These are phyloP conservation scores for Pulveroboletus sp. DNA, from an alignment of 1,284 basidiomycete species.

Conservation along the genomic window DNA sequence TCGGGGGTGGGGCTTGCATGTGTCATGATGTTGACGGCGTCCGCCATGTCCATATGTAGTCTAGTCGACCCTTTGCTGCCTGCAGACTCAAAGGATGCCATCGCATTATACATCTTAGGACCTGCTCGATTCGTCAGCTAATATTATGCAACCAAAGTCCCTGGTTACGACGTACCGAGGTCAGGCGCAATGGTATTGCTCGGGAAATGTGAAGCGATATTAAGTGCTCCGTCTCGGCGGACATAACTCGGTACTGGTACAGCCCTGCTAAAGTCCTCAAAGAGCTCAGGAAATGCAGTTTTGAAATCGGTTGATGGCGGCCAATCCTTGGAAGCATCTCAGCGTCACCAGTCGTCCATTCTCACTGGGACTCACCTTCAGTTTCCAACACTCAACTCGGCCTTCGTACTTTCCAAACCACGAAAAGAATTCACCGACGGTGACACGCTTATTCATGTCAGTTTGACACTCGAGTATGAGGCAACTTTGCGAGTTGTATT, in stretches of 20 bases:
- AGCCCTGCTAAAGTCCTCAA: conserved; percentile 79
- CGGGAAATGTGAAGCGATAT: conserved; percentile 88
- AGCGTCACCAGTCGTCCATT: background rate
- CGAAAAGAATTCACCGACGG: conserved; percentile 79
- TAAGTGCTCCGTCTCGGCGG: conserved; percentile 83
- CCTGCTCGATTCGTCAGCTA: conserved; percentile 48
- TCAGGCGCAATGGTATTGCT: conserved; percentile 83
- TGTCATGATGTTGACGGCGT: conserved; percentile 92
- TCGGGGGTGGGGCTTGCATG: conserved; percentile 64
- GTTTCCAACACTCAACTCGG: conserved; percentile 67
- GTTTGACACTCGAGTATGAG: conserved; percentile 81
- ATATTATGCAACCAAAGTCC: background rate
- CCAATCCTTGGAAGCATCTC: conserved; percentile 72
- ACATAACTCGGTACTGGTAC: conserved; percentile 90
- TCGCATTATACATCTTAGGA: conserved; percentile 81
- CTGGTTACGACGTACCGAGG: conserved; percentile 54
- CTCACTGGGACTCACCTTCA: conserved; percentile 60
- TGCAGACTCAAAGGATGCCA: conserved; percentile 59
- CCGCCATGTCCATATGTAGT: conserved; percentile 96
- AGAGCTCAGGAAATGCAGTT: conserved; percentile 82
- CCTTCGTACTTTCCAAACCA: conserved; percentile 71
- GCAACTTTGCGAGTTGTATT: conserved; percentile 69
- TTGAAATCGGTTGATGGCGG: conserved; percentile 86
- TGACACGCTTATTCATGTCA: conserved; percentile 60
- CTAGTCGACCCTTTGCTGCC: conserved; percentile 83